Base-by-base conservation (phyloP, 352 stramenopile species). In the Globisporangium spiculum region DNA sequence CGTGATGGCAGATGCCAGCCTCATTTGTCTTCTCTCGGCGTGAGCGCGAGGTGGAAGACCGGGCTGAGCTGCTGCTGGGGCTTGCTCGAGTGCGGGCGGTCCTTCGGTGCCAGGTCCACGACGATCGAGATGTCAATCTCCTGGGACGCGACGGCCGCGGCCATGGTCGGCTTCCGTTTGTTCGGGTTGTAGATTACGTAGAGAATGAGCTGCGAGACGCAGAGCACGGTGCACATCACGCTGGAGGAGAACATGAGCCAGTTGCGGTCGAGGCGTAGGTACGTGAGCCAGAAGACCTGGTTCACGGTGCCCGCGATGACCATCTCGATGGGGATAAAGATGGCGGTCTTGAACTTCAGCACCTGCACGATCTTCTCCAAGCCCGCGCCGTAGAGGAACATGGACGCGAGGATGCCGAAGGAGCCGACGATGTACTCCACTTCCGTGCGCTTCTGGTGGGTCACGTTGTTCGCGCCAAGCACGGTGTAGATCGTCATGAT, bases 241-340 rank as follows among this genome's bases (percentile, higher is more conserved):
- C 86, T 84, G 4, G 78, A 78, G 48, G 77, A 70, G 56, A 89
- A 75, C 67, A 87, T 78, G 70, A 88, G 75, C 77, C 74, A 85
- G 71, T 84, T 79, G 50, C 60, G 70, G 52, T 80, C 71, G 24
- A 87, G 54, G 3, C 74, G 61, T 1, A 76, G 75, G 64, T 89
- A 86, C 32, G 76, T 62, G 41, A 87, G 67, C 81, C 81, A 89
- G 22, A 83, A 48, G 12, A 63, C 65, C 59, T 80, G 83, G 72
- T 86, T 89, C 30, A 77, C 65, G 0, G 71, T 67, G 18, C 71
- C 76, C 0, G 73, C 75, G 50, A 83, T 56, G 30, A 88, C 75
- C 70, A 88, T 78, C 16, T 75, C 65, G 34, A 89, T 82, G 46
- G 82, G 76, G 27, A 89, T 75, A 27, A 80, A 78, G 0, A 75